Percentiles rank a stretch among this genome's conserved stretches.
phyloP scores from a whole-genome alignment of 164 flowering plant genomes.

The Santalum album region DNA sequence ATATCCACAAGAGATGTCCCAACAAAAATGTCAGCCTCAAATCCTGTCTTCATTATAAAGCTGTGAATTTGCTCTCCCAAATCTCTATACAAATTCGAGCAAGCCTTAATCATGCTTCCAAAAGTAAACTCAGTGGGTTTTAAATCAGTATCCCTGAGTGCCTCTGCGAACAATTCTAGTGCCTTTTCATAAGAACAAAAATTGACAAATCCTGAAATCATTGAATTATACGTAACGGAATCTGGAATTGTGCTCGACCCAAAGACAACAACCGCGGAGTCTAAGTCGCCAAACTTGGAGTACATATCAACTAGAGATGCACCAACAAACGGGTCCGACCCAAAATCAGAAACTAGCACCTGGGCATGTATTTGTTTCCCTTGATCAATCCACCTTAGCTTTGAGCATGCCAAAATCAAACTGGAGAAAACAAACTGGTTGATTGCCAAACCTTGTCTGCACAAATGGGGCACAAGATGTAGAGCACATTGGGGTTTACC shows the following conservation, averaged over 20 bases:
- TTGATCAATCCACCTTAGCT: constrained; percentile 10
- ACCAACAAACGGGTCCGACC: constrained; percentile 16
- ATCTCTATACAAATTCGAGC: constrained; percentile 13
- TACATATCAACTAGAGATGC: constrained; percentile 24
- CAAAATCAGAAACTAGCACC: constrained; percentile 18
- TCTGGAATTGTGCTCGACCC: constrained; percentile 8
- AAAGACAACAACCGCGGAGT: constrained; percentile 12
- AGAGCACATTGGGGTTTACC: constrained; percentile 9
- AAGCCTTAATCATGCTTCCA: constrained; percentile 13
- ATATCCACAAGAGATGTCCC: constrained; percentile 19
- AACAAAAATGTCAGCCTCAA: constrained; percentile 11
- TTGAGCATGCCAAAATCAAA: constrained; percentile 18
- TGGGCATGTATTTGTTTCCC: constrained; percentile 28
- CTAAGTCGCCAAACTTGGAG: constrained; percentile 16
- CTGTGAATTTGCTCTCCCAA: constrained; percentile 12
- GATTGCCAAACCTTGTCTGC: not conserved
- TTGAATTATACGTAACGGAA: constrained; percentile 16
- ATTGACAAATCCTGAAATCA: constrained; percentile 18
- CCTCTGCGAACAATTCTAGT: constrained; percentile 15
- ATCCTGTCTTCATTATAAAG: constrained; percentile 8
- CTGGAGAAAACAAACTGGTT: constrained; percentile 24
- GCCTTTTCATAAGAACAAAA: constrained; percentile 17
- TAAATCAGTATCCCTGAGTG: constrained; percentile 7
- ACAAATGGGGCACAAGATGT: constrained; percentile 7
- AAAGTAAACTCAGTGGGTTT: constrained; percentile 15